phyloP scores from a whole-genome alignment of 371 early-diverging fungal genomes.

The Mortierella sp. region DNA sequence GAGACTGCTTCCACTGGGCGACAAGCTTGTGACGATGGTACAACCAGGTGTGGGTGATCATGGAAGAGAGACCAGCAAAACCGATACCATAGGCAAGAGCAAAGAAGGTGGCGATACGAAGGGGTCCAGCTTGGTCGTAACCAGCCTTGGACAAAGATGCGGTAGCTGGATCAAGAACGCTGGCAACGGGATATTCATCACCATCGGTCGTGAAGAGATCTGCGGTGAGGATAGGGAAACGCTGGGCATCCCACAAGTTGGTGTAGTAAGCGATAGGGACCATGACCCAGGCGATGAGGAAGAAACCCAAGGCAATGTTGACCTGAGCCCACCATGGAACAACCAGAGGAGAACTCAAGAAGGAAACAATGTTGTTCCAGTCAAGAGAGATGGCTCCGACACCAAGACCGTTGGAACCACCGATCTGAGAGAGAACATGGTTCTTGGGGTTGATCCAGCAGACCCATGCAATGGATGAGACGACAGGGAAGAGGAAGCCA shows the following conservation, averaged over 20 bases:
- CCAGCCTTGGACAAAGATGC: conserved; percentile 37
- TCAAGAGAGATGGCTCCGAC: conserved; percentile 76
- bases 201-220: conserved; percentile 65
- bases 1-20: background rate
- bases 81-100: conserved; percentile 57
- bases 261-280: conserved; percentile 73
- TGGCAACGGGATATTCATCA: conserved; percentile 57
- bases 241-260: conserved; percentile 62
- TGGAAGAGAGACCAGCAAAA: background rate
- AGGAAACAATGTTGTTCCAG: conserved; percentile 77
- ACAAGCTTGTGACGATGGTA: background rate
- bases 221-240: conserved; percentile 59
- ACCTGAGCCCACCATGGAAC: conserved; percentile 71
- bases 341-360: conserved; percentile 67
- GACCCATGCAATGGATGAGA: conserved; percentile 79
- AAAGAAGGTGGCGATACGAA: conserved; percentile 76
- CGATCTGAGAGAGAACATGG: conserved; percentile 65
- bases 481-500: conserved; percentile 75
- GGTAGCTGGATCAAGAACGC: conserved; percentile 55
- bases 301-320: conserved; percentile 69
- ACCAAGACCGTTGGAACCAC: conserved; percentile 71
- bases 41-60: conserved; percentile 1
- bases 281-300: conserved; percentile 76
- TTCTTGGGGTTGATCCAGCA: conserved; percentile 77
- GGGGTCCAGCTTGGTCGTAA: conserved; percentile 59